A percentile compares a stretch with the other conserved stretches of the same genome.
Evolutionary conservation across 768 basidiomycete species (phyloP).

Genomic region (Serpula lacrymans): DNA sequence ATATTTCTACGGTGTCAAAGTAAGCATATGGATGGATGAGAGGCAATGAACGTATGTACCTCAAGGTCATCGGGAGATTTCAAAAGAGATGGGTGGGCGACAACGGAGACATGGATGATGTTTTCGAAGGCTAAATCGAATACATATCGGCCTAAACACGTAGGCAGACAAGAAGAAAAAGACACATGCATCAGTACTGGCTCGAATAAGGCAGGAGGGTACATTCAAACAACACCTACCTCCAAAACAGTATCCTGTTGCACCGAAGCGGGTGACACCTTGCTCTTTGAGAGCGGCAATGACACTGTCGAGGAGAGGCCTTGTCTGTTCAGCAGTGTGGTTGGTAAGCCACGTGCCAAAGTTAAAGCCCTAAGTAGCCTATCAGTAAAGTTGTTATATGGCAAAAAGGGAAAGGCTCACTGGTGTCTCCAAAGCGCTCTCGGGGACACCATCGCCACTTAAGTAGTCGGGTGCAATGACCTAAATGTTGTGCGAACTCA

Average conservation of each 20-base stretch:
- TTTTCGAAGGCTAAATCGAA: constrained; percentile 63
- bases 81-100: constrained; percentile 63
- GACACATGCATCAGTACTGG: not conserved
- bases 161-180: not conserved
- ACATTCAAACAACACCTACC: constrained; percentile 45
- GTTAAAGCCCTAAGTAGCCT: constrained; percentile 39
- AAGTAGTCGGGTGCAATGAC: constrained; percentile 34
- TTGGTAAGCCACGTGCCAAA: constrained; percentile 38
- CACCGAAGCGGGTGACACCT: constrained; percentile 57
- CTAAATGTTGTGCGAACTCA: constrained; percentile 6
- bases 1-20: constrained; percentile 45
- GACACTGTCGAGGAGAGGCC: constrained; percentile 53
- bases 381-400: constrained; percentile 6
- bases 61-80: constrained; percentile 58
- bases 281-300: constrained; percentile 52
- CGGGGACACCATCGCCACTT: constrained; percentile 30
- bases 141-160: constrained; percentile 50
- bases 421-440: constrained; percentile 14
- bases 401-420: not conserved
- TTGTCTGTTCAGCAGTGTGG: constrained; percentile 39
- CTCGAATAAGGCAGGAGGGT: too few relatives aligned
- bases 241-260: constrained; percentile 70
- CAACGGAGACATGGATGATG: constrained; percentile 43
- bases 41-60: constrained; percentile 27
- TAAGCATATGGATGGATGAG: not conserved